Base-by-base conservation (phyloP, 495 filamentous ascomycete species). In the Penicillium cinerascens region DNA sequence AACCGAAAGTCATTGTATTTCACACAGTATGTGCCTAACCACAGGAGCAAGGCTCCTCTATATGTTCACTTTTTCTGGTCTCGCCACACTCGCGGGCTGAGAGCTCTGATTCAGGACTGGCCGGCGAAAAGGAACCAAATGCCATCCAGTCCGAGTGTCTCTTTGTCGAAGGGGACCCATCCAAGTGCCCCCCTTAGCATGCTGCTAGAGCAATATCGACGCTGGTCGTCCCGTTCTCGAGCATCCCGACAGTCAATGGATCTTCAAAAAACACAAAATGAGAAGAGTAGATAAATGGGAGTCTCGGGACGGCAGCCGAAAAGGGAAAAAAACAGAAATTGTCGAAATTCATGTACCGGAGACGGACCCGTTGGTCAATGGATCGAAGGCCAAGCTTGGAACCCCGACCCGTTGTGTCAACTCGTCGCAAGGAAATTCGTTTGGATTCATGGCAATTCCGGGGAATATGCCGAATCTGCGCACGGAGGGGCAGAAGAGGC, bases 351-450 rank as follows among this genome's bases (percentile, higher is more conserved):
- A 20, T 47, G 27, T 37, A 39, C 37, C 37, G 37, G 37, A 39
- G 37, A 39, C 37, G 37, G 37, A 17, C 37, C 37, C 16, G 37
- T 39, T 20, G 37, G 37, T 39, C 18, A 39, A 18, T 5, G 37
- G 3, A 7, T 18, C 15, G 33, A 11, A 17, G 18, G 18, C 18
- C 16, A 39, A 20, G 37, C 22, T 37, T 42, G 36, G 40, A 50
- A 49, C 52, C 51, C 49, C 41, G 23, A 49, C 21, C 29, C 42
- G 37, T 18, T 38, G 47, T 51, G 41, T 43, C 20, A 42, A 43
- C 40, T 55, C 60, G 52, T 59, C 53, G 60, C 64, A 67, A 63
- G 58, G 62, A 69, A 69, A 69, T 68, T 71, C 65, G 59, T 70
- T 29, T 10, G 52, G 70, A 59, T 58, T 68, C 65, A 56, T 67